Conservation (phyloP, 1,284 basidiomycete genomes). For the Austroboletus novae-zelandiae region DNA sequence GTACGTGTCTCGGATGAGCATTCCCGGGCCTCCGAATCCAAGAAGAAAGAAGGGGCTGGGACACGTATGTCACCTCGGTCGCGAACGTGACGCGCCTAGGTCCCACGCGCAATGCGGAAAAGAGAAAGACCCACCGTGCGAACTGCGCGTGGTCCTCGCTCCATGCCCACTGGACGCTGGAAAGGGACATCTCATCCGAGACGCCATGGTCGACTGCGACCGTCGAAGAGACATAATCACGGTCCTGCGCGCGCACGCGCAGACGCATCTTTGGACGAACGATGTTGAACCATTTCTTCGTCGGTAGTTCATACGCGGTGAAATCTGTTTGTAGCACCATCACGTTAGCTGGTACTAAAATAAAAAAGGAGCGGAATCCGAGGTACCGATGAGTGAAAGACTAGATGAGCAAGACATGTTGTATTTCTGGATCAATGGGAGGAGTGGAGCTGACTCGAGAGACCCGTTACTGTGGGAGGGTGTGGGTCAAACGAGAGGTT, state of each 20-base stretch:
- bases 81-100: too few species aligned
- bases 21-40: neutral
- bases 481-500: neutral
- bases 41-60: too few species aligned
- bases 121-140: slow-evolving; percentile 12
- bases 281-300: slow-evolving; percentile 21
- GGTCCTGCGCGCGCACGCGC: slow-evolving; percentile 12
- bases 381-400: neutral
- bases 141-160: slow-evolving; percentile 1
- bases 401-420: neutral
- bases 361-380: neutral
- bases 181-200: neutral
- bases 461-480: too few species aligned
- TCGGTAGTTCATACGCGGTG: slow-evolving; percentile 20
- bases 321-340: slow-evolving; percentile 13
- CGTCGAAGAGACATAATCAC: slow-evolving; percentile 15
- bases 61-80: too few species aligned
- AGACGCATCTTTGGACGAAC: slow-evolving; percentile 22
- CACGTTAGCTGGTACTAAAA: too few species aligned
- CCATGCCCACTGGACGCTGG: slow-evolving; percentile 18
- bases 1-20: slow-evolving; percentile 1
- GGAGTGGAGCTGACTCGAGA: neutral
- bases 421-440: too few species aligned
- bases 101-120: too few species aligned
- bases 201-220: neutral